Conservation (phyloP, 768 basidiomycete species). For the Asterophora parasitica region DNA sequence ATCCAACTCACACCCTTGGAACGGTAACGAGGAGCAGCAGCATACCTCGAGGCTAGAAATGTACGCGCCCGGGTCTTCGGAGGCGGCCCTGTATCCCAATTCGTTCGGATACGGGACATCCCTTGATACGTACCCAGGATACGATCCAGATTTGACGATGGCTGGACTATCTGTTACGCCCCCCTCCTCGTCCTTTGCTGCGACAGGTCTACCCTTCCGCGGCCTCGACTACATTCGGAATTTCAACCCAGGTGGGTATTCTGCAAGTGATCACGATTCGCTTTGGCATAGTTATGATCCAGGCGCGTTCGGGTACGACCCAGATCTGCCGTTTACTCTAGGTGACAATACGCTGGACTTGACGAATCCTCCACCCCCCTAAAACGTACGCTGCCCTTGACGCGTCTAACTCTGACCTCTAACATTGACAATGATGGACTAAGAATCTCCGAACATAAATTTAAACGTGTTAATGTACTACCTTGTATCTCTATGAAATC, state of each 20-base stretch:
- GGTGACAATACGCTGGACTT: slow-evolving; percentile 37
- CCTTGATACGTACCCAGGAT: slow-evolving; percentile 38
- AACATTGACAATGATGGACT: neutral
- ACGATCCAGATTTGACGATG: slow-evolving; percentile 36
- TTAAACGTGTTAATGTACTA: slow-evolving; percentile 5
- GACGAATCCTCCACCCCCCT: slow-evolving; percentile 25
- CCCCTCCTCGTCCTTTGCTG: slow-evolving; percentile 60
- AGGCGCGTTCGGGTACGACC: slow-evolving; percentile 69
- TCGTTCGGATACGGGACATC: slow-evolving; percentile 39
- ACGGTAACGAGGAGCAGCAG: slow-evolving; percentile 35
- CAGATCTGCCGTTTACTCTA: slow-evolving; percentile 69
- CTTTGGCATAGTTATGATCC: slow-evolving; percentile 67
- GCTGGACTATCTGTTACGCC: slow-evolving; percentile 52
- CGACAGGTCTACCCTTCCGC: slow-evolving; percentile 75
- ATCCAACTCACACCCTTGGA: slow-evolving; percentile 41
- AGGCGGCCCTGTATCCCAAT: slow-evolving; percentile 40
- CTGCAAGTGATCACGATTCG: slow-evolving; percentile 42
- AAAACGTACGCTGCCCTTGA: slow-evolving; percentile 3
- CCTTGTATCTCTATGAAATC: slow-evolving; percentile 13
- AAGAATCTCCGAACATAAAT: neutral
- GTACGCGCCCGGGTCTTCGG: slow-evolving; percentile 37
- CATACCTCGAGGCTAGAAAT: slow-evolving; percentile 34
- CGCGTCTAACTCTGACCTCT: no score
- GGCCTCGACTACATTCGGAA: slow-evolving; percentile 83
- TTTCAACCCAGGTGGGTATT: slow-evolving; percentile 54